These are phyloP conservation scores for Agroathelia rolfsii DNA, from an alignment of 1,284 basidiomycete species.

Conservation along the genomic window DNA sequence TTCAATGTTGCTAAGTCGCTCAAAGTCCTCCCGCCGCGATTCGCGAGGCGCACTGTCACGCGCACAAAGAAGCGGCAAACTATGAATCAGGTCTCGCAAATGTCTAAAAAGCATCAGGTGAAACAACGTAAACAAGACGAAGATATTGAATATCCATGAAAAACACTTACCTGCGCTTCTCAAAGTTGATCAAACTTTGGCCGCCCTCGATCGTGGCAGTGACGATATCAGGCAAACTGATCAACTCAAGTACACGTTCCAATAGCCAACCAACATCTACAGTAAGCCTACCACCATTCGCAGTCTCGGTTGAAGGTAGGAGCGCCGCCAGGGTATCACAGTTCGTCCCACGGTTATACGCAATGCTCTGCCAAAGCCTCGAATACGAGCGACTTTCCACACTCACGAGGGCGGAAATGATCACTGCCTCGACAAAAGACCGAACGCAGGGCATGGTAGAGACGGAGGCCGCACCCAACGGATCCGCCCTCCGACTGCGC, in stretches of 20 bases:
- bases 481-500: constrained; percentile 44
- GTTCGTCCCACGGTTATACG: constrained; percentile 41
- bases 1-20: constrained; percentile 65
- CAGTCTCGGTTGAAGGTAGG: constrained; percentile 36
- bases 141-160: background rate
- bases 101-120: constrained; percentile 33
- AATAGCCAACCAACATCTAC: constrained; percentile 74
- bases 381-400: constrained; percentile 64
- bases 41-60: constrained; percentile 37
- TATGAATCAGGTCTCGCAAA: constrained; percentile 51
- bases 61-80: constrained; percentile 32
- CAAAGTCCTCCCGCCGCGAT: constrained; percentile 56
- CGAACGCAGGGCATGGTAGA: constrained; percentile 51
- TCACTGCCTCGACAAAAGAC: constrained; percentile 67
- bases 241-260: constrained; percentile 68
- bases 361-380: constrained; percentile 65
- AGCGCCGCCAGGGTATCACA: constrained; percentile 53
- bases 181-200: constrained; percentile 61
- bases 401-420: constrained; percentile 62
- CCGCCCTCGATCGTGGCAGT: constrained; percentile 39
- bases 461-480: constrained; percentile 17
- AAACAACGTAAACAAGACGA: constrained; percentile 7
- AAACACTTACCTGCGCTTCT: constrained; percentile 59
- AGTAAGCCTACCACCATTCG: constrained; percentile 43
- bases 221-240: constrained; percentile 65